Evolutionary conservation across 2,329 filamentous ascomycete species (phyloP).

Genomic region (Exutisphaerella laricina): DNA sequence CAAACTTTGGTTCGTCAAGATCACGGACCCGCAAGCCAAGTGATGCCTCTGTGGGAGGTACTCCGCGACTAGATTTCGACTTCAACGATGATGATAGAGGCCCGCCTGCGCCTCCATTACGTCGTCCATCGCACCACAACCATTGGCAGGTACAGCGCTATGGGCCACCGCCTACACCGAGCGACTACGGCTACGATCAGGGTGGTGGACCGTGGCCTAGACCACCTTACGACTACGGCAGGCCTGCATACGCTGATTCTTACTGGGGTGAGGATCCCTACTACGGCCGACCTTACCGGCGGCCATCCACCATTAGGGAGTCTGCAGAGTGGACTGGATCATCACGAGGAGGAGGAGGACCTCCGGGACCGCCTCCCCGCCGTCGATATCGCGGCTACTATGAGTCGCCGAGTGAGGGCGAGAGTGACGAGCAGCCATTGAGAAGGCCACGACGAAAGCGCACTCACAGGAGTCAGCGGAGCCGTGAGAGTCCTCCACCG

Average conservation of each 20-base stretch:
- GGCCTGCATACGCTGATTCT: conserved; percentile 11
- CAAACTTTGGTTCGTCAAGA: conserved; percentile 5
- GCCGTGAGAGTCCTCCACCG: conserved; percentile 19
- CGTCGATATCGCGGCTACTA: conserved; percentile 12
- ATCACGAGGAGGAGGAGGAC: conserved; percentile 14
- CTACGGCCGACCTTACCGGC: conserved; percentile 23
- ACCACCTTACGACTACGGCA: conserved; percentile 23
- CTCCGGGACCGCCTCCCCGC: conserved; percentile 17
- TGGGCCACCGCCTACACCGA: conserved; percentile 17
- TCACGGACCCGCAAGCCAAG: conserved; percentile 15
- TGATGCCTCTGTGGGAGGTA: conserved; percentile 11
- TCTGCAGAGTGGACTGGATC: conserved; percentile 20
- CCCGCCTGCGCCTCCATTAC: conserved; percentile 5
- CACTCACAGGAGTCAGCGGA: conserved; percentile 8
- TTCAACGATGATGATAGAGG: conserved; percentile 15
- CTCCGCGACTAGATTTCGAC: conserved; percentile 21
- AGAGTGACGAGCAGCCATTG: conserved; percentile 22
- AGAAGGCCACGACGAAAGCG: conserved; percentile 10
- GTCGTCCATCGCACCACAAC: conserved; percentile 15
- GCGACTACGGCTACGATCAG: conserved; percentile 24
- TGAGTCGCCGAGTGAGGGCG: conserved; percentile 19
- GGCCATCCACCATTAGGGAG: conserved; percentile 16
- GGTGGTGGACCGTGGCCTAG: conserved; percentile 21
- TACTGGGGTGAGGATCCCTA: conserved; percentile 26
- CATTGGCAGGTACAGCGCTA: conserved; percentile 24